phyloP scores from a whole-genome alignment of 495 filamentous ascomycete genomes.

The Aspergillus ellipticus region DNA sequence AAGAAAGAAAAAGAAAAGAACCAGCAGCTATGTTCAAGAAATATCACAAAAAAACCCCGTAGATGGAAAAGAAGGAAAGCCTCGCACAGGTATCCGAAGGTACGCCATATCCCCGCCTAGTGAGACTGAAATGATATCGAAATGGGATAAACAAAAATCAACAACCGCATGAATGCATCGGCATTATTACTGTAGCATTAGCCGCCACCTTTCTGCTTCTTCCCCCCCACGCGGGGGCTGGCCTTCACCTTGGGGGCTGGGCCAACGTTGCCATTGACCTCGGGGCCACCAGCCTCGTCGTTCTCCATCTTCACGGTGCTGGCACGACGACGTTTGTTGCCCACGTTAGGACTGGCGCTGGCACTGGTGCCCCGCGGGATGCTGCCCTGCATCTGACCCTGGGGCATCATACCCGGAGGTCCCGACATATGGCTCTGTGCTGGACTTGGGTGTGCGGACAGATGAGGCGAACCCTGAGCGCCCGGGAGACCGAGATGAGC shows the following conservation, averaged over 20 bases:
- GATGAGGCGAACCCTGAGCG: constrained; percentile 41
- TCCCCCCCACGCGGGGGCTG: constrained; percentile 51
- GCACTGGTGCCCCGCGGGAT: constrained; percentile 69
- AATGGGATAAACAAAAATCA: constrained; percentile 12
- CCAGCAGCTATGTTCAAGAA: constrained; percentile 22
- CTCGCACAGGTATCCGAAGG: constrained; percentile 31
- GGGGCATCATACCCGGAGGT: constrained; percentile 64
- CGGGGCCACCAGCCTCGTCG: constrained; percentile 51
- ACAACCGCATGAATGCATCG: constrained; percentile 5
- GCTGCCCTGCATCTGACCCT: constrained; percentile 59
- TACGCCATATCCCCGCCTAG: constrained; percentile 35
- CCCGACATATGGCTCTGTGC: constrained; percentile 41
- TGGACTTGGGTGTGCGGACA: constrained; percentile 47
- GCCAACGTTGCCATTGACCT: constrained; percentile 46
- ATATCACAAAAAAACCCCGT: constrained; percentile 16
- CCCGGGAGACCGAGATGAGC: constrained; percentile 46
- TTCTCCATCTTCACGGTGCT: constrained; percentile 75
- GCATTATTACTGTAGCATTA: constrained; percentile 11
- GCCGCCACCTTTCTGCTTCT: constrained; percentile 51
- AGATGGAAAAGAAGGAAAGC: constrained; percentile 21
- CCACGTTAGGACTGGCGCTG: constrained; percentile 79
- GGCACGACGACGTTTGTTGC: constrained; percentile 70
- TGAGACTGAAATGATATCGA: constrained; percentile 22
- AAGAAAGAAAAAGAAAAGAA: constrained; percentile 11
- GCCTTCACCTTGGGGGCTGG: constrained; percentile 50